These are phyloP conservation scores for Melampsora americana DNA, from an alignment of 1,284 basidiomycete genomes.

Conservation along the genomic window DNA sequence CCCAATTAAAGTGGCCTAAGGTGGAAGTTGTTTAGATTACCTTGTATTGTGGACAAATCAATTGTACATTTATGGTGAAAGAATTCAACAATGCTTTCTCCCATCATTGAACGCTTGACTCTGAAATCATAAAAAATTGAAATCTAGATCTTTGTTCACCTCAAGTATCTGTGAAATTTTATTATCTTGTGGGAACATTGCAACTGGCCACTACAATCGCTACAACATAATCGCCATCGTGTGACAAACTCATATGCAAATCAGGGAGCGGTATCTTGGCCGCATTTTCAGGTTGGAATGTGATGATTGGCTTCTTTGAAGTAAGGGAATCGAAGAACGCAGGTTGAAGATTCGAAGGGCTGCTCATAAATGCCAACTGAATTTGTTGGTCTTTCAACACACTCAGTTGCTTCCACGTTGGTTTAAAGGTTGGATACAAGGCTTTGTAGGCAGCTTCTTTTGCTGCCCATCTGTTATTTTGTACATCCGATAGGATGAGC, in stretches of 20 bases:
- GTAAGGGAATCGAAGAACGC: background rate
- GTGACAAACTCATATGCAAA: constrained; percentile 47
- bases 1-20: constrained; percentile 49
- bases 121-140: too few relatives aligned
- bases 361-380: constrained; percentile 31
- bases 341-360: constrained; percentile 26
- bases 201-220: constrained; percentile 47
- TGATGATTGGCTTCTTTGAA: background rate
- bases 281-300: background rate
- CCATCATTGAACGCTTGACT: background rate
- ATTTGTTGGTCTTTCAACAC: constrained; percentile 33
- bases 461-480: constrained; percentile 50
- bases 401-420: constrained; percentile 49
- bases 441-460: constrained; percentile 54
- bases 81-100: constrained; percentile 4
- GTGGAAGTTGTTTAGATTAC: constrained; percentile 11
- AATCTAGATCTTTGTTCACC: background rate
- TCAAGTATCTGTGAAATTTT: background rate
- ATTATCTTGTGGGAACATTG: background rate
- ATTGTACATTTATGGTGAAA: background rate
- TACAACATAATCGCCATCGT: constrained; percentile 47
- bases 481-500: background rate
- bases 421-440: constrained; percentile 45
- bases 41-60: background rate
- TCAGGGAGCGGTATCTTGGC: background rate